Percentiles rank a stretch among this genome's conserved stretches.
Evolutionary conservation across 257 asterid species (phyloP).

Genomic region (Jaltomata sinuosa): DNA sequence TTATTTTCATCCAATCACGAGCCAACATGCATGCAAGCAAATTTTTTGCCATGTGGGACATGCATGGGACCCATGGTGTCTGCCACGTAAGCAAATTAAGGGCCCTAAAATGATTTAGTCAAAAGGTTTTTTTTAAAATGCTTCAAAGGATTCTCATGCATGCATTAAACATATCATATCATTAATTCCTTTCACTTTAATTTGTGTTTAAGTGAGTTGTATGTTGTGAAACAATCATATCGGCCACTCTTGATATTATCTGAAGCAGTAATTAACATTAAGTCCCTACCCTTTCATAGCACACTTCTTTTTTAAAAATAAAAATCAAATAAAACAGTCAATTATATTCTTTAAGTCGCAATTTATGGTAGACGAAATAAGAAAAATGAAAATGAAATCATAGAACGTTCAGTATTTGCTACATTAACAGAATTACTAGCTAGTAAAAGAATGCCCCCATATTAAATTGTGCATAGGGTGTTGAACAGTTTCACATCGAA

Average conservation of each 20-base stretch:
- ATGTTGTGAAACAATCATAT: neutral
- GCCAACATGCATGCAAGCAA: constrained; percentile 9
- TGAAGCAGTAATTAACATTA: neutral
- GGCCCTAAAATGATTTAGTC: constrained; percentile 5
- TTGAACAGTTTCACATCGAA: too few relatives aligned
- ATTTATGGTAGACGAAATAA: too few relatives aligned
- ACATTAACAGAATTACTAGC: too few relatives aligned
- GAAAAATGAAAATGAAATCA: neutral
- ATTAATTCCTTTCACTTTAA: neutral
- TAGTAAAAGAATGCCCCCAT: too few relatives aligned
- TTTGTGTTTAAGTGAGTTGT: neutral
- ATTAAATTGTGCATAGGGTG: too few relatives aligned
- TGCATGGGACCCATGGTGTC: neutral
- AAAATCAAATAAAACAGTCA: neutral
- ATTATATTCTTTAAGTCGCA: too few relatives aligned
- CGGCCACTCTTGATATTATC: neutral
- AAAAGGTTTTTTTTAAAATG: constrained; percentile 1
- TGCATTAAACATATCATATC: neutral
- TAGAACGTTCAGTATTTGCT: neutral
- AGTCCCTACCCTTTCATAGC: neutral
- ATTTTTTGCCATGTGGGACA: neutral
- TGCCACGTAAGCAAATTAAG: neutral
- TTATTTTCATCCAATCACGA: constrained; percentile 15
- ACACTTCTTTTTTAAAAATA: neutral
- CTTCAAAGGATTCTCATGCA: neutral